A percentile compares a stretch with the other conserved stretches of the same genome.
Evolutionary conservation across 2,329 filamentous ascomycete genomes (phyloP).

Genomic region (Penicillium fuscoglaucum): DNA sequence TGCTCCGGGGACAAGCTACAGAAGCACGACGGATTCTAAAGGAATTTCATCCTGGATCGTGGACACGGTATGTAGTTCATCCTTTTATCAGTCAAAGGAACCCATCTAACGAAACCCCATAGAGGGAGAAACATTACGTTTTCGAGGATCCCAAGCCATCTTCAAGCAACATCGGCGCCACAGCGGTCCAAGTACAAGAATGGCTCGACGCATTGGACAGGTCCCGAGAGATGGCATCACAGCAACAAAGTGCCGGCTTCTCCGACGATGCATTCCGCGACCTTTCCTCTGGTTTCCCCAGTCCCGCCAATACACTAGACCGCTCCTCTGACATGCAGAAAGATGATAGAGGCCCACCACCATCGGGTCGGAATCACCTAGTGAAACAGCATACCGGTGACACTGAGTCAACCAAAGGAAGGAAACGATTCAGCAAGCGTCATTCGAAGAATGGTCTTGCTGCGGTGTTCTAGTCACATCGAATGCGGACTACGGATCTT

Average conservation of each 20-base stretch:
- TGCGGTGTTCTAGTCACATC: slow-evolving; percentile 67
- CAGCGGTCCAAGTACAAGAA: slow-evolving; percentile 73
- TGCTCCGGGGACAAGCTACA: slow-evolving; percentile 72
- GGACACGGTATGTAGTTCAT: slow-evolving; percentile 73
- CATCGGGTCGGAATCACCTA: slow-evolving; percentile 48
- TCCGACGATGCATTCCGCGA: slow-evolving; percentile 68
- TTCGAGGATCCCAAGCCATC: slow-evolving; percentile 90
- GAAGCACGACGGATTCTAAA: slow-evolving; percentile 79
- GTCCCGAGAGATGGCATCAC: slow-evolving; percentile 78
- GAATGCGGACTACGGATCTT: slow-evolving; percentile 11
- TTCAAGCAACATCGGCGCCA: slow-evolving; percentile 61
- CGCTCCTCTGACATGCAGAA: slow-evolving; percentile 41
- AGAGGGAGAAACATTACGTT: slow-evolving; percentile 86
- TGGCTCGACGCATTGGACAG: slow-evolving; percentile 90
- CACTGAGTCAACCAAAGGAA: slow-evolving; percentile 57
- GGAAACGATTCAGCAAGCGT: slow-evolving; percentile 79
- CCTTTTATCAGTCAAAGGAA: slow-evolving; percentile 8
- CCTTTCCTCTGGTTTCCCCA: slow-evolving; percentile 71
- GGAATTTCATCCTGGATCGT: slow-evolving; percentile 86
- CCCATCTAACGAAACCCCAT: slow-evolving; percentile 31
- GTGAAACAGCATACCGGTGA: slow-evolving; percentile 49
- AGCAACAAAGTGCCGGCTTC: slow-evolving; percentile 66
- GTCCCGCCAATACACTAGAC: slow-evolving; percentile 52
- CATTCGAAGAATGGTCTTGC: slow-evolving; percentile 94
- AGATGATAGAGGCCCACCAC: slow-evolving; percentile 29